Evolutionary conservation across 257 asterid genomes (phyloP).

Genomic region (Scutellaria minor): DNA sequence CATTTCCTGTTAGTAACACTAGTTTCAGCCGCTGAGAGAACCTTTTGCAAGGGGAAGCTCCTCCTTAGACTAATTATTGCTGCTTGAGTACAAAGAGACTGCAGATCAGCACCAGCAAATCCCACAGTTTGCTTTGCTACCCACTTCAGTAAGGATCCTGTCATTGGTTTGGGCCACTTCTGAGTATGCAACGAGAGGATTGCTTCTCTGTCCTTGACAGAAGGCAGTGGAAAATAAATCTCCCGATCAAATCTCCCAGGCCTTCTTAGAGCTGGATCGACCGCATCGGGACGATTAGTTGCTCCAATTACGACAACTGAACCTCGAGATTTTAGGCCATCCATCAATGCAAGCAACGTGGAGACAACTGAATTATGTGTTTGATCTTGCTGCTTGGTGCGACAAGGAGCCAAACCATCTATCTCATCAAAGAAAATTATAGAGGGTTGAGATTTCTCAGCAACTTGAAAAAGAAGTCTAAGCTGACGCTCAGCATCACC

Average conservation of each 20-base stretch:
- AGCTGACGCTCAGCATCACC: constrained; percentile 99
- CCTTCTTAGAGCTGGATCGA: constrained; percentile 97
- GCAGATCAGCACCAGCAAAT: constrained; percentile 98
- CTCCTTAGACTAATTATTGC: constrained; percentile 82
- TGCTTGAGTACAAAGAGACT: constrained; percentile 98
- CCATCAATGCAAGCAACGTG: constrained; percentile 97
- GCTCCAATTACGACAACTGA: constrained; percentile 98
- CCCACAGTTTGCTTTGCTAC: constrained; percentile 88
- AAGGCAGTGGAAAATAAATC: constrained; percentile 93
- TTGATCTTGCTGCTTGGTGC: constrained; percentile 92
- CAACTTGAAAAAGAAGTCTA: constrained; percentile 93
- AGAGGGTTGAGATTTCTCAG: constrained; percentile 99
- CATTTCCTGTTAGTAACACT: constrained; percentile 44
- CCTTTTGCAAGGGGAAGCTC: constrained; percentile 83
- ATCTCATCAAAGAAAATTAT: constrained; percentile 97
- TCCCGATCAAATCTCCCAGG: constrained; percentile 99
- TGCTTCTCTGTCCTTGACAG: constrained; percentile 86
- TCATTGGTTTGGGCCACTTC: constrained; percentile 89
- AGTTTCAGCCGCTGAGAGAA: constrained; percentile 67
- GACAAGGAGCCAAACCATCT: constrained; percentile 99
- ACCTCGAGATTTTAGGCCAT: constrained; percentile 96
- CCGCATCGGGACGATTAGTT: constrained; percentile 97
- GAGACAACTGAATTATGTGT: constrained; percentile 99
- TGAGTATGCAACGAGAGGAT: constrained; percentile 87
- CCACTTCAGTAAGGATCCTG: constrained; percentile 84